These are phyloP conservation scores for Malus orientalis DNA, from an alignment of 306 rosid species.

Conservation along the genomic window DNA sequence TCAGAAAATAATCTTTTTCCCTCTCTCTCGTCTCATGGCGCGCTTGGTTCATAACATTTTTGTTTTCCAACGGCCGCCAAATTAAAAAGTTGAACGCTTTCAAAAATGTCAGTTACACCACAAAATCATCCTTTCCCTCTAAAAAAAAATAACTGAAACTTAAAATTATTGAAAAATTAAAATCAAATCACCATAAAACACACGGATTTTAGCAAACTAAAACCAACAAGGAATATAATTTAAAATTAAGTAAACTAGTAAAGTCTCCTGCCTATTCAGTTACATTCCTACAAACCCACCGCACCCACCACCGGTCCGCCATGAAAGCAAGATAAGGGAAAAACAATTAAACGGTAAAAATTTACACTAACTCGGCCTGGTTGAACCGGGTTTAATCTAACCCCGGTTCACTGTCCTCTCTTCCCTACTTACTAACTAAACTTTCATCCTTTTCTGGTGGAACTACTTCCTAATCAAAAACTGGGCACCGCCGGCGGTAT, in stretches of 20 bases:
- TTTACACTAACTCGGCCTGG: constrained; percentile 42
- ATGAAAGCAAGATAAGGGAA: not conserved
- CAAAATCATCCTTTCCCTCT: constrained; percentile 9
- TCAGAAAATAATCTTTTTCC: not conserved
- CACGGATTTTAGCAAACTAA: not conserved
- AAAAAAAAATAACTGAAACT: not conserved
- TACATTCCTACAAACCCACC: constrained; percentile 39
- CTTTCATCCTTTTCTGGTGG: not conserved
- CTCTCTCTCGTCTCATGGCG: not conserved
- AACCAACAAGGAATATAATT: not conserved
- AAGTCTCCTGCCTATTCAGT: constrained; percentile 28
- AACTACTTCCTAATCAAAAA: constrained; percentile 31
- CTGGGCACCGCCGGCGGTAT: constrained; percentile 29
- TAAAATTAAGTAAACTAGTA: not conserved
- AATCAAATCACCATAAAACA: not conserved
- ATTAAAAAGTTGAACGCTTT: constrained; percentile 15
- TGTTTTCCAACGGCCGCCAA: constrained; percentile 43
- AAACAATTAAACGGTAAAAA: not conserved
- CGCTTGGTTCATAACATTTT: constrained; percentile 20
- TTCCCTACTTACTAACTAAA: constrained; percentile 3
- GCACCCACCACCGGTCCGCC: constrained; percentile 21
- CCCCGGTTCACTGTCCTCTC: constrained; percentile 14
- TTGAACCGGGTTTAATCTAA: constrained; percentile 31
- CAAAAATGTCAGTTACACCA: constrained; percentile 4
- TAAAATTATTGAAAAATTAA: not conserved